These are phyloP conservation scores for Candida anglica DNA, from an alignment of 805 yeast species.

Conservation along the genomic window DNA sequence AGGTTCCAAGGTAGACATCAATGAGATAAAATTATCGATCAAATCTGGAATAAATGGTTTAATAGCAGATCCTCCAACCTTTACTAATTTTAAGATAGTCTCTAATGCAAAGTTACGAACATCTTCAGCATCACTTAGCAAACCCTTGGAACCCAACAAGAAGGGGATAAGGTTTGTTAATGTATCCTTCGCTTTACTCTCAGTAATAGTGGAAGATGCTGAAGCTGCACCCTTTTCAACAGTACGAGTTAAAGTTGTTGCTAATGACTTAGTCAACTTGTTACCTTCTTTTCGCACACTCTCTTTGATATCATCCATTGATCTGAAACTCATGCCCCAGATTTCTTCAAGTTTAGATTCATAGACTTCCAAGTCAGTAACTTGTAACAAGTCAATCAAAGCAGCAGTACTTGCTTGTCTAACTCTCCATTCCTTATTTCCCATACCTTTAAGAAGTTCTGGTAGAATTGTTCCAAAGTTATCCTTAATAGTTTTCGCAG, in stretches of 20 bases:
- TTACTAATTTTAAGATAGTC: constrained; percentile 68
- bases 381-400: constrained; percentile 61
- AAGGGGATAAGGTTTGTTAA: constrained; percentile 69
- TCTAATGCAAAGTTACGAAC: constrained; percentile 71
- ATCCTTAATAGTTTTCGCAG: constrained; percentile 48
- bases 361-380: constrained; percentile 52
- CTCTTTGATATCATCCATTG: constrained; percentile 91
- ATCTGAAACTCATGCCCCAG: constrained; percentile 86
- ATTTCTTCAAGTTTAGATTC: constrained; percentile 55
- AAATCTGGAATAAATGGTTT: constrained; percentile 67
- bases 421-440: constrained; percentile 86
- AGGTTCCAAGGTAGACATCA: constrained; percentile 89
- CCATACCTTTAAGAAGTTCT: constrained; percentile 67
- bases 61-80: constrained; percentile 55
- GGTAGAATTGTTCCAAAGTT: constrained; percentile 57
- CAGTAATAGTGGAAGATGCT: neutral
- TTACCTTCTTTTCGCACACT: constrained; percentile 83
- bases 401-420: constrained; percentile 84
- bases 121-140: constrained; percentile 83
- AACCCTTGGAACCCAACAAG: constrained; percentile 72
- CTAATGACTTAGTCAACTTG: constrained; percentile 60
- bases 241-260: constrained; percentile 56
- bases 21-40: constrained; percentile 60
- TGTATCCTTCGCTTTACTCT: no score
- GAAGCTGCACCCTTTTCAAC: constrained; percentile 29